Conservation (phyloP, 2,329 filamentous ascomycete genomes). For the Nannizzia gypsea region DNA sequence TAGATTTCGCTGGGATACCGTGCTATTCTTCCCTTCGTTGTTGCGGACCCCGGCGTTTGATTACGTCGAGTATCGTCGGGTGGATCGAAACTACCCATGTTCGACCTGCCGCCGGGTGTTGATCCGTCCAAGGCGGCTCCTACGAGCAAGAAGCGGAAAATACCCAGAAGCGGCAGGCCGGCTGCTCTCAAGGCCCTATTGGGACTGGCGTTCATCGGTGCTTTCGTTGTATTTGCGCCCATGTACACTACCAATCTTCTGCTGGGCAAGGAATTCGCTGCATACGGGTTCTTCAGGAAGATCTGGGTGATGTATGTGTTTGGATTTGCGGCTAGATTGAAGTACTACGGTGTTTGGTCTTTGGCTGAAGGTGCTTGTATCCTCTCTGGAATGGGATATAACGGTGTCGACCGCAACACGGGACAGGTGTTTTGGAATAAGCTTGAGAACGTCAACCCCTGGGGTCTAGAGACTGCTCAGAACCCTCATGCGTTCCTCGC, state of each 20-base stretch:
- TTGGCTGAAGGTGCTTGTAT: slow-evolving; percentile 92
- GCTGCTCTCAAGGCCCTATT: slow-evolving; percentile 62
- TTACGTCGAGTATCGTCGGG: slow-evolving; percentile 76
- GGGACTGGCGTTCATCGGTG: slow-evolving; percentile 67
- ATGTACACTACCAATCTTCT: slow-evolving; percentile 55
- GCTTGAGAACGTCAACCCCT: slow-evolving; percentile 77
- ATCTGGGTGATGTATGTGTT: slow-evolving; percentile 75
- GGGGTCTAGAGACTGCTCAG: slow-evolving; percentile 76
- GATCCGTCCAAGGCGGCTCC: slow-evolving; percentile 76
- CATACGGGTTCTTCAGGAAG: slow-evolving; percentile 57
- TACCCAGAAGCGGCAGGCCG: slow-evolving; percentile 79
- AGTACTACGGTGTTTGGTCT: slow-evolving; percentile 95
- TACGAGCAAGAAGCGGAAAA: slow-evolving; percentile 80
- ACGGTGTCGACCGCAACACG: slow-evolving; percentile 73
- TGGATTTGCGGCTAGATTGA: slow-evolving; percentile 67
- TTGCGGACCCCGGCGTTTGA: slow-evolving; percentile 82
- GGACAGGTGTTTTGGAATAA: slow-evolving; percentile 84
- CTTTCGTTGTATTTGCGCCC: slow-evolving; percentile 60
- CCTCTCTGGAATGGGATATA: slow-evolving; percentile 83
- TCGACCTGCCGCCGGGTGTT: slow-evolving; percentile 68
- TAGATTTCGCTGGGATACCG: slow-evolving; percentile 83
- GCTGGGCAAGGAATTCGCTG: slow-evolving; percentile 53
- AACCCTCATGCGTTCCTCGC: slow-evolving; percentile 87
- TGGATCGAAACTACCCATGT: slow-evolving; percentile 95
- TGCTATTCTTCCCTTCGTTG: slow-evolving; percentile 87